Percentiles rank a stretch among this genome's conserved stretches.
Conservation (phyloP, 305 asterid genomes). For the Salvia sclarea region DNA sequence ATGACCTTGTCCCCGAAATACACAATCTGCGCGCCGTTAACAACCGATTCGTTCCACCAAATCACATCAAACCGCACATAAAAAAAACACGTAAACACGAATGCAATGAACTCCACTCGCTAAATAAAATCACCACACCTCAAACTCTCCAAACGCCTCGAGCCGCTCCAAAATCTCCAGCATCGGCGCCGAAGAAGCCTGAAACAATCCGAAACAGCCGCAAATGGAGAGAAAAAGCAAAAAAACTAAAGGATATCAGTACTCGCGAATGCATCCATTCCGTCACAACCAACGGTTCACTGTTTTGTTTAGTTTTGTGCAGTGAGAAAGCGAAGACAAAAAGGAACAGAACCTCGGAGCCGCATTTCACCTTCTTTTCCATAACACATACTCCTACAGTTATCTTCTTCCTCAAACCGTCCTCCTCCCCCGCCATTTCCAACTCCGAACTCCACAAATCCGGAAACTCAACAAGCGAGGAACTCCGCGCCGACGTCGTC, state of each 20-base stretch:
- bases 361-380: conserved; percentile 99
- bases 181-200: conserved; percentile 92
- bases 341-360: conserved; percentile 82
- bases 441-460: conserved; percentile 1
- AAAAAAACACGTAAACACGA: neutral
- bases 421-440: conserved; percentile 47
- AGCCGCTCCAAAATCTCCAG: conserved; percentile 78
- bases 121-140: conserved; percentile 39
- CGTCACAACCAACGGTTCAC: conserved; percentile 35
- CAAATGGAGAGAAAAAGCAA: neutral
- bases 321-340: conserved; percentile 35
- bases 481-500: conserved; percentile 26
- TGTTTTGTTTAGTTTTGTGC: conserved; percentile 31
- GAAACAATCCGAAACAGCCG: conserved; percentile 25
- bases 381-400: conserved; percentile 91
- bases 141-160: conserved; percentile 90
- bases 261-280: conserved; percentile 6
- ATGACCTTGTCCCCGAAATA: conserved; percentile 88
- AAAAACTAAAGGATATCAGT: conserved; percentile 25
- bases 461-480: conserved; percentile 23
- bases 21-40: conserved; percentile 60
- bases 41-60: conserved; percentile 10
- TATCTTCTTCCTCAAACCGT: conserved; percentile 50
- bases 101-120: neutral
- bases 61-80: neutral